Conservation (phyloP, 2,329 filamentous ascomycete genomes). For the Paramyrothecium roridum region DNA sequence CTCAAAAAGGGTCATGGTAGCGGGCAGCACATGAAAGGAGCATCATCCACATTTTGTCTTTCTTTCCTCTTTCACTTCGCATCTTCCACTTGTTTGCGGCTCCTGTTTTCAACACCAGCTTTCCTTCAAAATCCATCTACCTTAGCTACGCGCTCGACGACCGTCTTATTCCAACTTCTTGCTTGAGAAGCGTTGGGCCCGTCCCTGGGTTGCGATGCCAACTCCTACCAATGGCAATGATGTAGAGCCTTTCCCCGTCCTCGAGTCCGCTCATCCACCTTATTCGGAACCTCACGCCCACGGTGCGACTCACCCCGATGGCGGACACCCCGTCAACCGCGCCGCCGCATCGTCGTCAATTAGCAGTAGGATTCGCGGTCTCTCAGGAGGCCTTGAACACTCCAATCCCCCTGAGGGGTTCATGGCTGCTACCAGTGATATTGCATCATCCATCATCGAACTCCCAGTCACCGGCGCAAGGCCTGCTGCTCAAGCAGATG, state of each 20-base stretch:
- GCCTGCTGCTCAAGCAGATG: conserved; percentile 10
- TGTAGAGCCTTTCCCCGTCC: conserved; percentile 21
- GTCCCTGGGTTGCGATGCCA: conserved; percentile 3
- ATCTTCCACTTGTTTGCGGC: too few species aligned
- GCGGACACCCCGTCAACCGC: conserved; percentile 14
- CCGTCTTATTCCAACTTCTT: background rate
- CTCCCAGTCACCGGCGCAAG: conserved; percentile 10
- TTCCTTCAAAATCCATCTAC: background rate
- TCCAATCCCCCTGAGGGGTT: conserved; percentile 46
- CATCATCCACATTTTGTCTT: too few species aligned
- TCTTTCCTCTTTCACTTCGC: too few species aligned
- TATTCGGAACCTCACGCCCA: conserved; percentile 5
- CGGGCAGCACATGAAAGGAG: too few species aligned
- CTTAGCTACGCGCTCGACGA: background rate
- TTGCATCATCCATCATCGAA: conserved; percentile 37
- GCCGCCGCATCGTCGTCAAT: conserved; percentile 25
- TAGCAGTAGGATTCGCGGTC: conserved; percentile 26
- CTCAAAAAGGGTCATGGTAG: too few species aligned
- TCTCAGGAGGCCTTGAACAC: conserved; percentile 36
- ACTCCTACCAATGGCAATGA: conserved; percentile 12
- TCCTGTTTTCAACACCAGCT: background rate
- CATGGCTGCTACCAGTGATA: conserved; percentile 42
- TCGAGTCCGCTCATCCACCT: conserved; percentile 3
- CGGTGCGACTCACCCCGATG: background rate
- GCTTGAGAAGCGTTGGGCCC: background rate